Evolutionary conservation across 208 protist species (phyloP).

Genomic region (Histomonas meleagridis): DNA sequence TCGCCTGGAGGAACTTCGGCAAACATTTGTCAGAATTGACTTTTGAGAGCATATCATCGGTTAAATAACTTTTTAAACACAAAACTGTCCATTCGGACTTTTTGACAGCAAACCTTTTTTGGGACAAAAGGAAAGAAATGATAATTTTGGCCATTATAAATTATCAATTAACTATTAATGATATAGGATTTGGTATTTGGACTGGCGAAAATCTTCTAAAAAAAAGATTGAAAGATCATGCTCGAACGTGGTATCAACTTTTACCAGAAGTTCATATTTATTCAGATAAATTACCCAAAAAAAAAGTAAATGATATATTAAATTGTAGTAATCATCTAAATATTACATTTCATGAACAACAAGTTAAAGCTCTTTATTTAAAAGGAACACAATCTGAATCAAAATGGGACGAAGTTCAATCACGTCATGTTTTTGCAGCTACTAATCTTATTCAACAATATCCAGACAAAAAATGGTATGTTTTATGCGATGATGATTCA

Average conservation of each 20-base stretch:
- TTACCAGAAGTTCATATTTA: background rate
- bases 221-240: background rate
- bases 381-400: background rate
- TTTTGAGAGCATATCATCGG: too few species aligned
- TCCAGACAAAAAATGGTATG: conserved; percentile 14
- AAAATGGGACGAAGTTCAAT: background rate
- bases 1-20: too few species aligned
- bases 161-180: background rate
- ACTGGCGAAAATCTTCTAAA: background rate
- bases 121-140: too few species aligned
- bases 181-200: conserved; percentile 29
- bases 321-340: background rate
- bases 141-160: too few species aligned
- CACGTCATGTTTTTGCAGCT: conserved; percentile 12
- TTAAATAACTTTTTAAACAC: too few species aligned
- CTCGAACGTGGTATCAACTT: conserved; percentile 2
- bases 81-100: too few species aligned
- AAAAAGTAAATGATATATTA: background rate
- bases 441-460: background rate
- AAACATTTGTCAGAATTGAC: too few species aligned
- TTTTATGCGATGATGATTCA: conserved; percentile 23
- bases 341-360: conserved; percentile 15
- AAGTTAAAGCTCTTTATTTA: background rate
- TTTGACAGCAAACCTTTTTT: too few species aligned
- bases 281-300: background rate